These are phyloP conservation scores for Amaranthus tricolor DNA, from an alignment of 179 eudicot genomes.

Conservation along the genomic window DNA sequence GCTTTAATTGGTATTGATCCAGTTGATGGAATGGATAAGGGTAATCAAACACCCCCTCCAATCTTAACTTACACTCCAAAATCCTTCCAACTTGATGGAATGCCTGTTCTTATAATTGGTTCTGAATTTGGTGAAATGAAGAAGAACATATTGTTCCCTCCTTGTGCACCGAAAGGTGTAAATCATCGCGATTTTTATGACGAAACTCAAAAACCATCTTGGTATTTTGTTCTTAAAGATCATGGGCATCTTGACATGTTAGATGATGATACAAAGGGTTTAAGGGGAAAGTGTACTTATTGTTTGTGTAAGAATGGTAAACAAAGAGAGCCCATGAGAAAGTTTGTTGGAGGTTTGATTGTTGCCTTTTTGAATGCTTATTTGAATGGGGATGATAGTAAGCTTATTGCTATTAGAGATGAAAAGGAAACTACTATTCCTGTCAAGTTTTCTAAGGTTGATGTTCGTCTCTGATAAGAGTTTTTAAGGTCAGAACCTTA, in stretches of 20 bases:
- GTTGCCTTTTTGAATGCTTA: conserved; percentile 71
- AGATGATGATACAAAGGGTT: conserved; percentile 65
- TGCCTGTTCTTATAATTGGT: conserved; percentile 56
- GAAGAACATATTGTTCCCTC: conserved; percentile 56
- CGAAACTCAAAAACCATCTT: conserved; percentile 59
- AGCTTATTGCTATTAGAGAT: conserved; percentile 39
- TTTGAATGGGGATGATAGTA: conserved; percentile 42
- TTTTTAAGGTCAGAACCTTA: no score
- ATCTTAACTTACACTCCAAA: conserved; percentile 58
- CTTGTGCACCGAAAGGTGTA: conserved; percentile 83
- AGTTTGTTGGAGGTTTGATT: conserved; percentile 66
- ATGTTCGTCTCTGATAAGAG: conserved; percentile 42
- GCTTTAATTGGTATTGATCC: conserved; percentile 79
- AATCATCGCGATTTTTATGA: conserved; percentile 61
- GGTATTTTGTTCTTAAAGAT: conserved; percentile 60
- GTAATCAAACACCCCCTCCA: conserved; percentile 65
- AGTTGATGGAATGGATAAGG: conserved; percentile 71
- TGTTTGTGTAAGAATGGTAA: conserved; percentile 77
- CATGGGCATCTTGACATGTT: conserved; percentile 76
- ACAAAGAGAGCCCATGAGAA: conserved; percentile 76
- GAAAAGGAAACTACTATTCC: conserved; percentile 33
- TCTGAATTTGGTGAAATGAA: conserved; percentile 59
- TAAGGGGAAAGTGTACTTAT: conserved; percentile 53
- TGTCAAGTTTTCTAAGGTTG: conserved; percentile 49
- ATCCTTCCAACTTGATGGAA: conserved; percentile 51